phyloP scores from a whole-genome alignment of 192 early-diverging fungal species.

The Coemansia sp. region DNA sequence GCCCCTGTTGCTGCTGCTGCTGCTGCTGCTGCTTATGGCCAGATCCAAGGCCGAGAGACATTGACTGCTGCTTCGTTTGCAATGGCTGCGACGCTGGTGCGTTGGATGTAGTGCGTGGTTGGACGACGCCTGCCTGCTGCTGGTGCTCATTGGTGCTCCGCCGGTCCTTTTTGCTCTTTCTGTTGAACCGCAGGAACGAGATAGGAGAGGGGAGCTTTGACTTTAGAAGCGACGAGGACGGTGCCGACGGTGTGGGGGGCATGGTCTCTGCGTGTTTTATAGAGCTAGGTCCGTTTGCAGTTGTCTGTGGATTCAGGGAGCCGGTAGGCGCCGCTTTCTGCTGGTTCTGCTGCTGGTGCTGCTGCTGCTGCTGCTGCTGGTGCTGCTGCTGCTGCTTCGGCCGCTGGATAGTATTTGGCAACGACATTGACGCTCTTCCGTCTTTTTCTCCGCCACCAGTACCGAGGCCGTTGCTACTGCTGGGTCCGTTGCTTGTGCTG shows the following conservation, averaged over 20 bases:
- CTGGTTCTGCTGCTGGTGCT: background rate
- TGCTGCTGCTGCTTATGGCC: slow-evolving; percentile 9
- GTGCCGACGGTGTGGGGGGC: background rate
- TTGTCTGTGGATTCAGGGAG: background rate
- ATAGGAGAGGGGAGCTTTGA: slow-evolving; percentile 49
- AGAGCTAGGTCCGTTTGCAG: background rate
- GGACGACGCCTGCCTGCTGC: slow-evolving; percentile 5
- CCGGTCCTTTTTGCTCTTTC: slow-evolving; percentile 48
- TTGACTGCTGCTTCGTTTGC: slow-evolving; percentile 7
- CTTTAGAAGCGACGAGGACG: slow-evolving; percentile 18
- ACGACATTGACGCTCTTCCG: background rate
- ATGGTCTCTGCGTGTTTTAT: background rate
- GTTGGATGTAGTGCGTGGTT: background rate
- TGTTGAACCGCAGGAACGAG: slow-evolving; percentile 45
- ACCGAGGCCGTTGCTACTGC: background rate
- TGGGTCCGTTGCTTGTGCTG: background rate
- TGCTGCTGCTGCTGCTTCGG: background rate
- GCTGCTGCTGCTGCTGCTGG: background rate
- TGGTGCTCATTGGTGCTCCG: background rate
- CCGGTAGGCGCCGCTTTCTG: background rate
- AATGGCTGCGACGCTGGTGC: background rate
- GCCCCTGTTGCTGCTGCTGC: background rate
- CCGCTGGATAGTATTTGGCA: background rate
- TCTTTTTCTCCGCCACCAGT: background rate
- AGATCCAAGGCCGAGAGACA: background rate